Conservation (phyloP, 2,329 filamentous ascomycete species). For the Colletotrichum karsti region DNA sequence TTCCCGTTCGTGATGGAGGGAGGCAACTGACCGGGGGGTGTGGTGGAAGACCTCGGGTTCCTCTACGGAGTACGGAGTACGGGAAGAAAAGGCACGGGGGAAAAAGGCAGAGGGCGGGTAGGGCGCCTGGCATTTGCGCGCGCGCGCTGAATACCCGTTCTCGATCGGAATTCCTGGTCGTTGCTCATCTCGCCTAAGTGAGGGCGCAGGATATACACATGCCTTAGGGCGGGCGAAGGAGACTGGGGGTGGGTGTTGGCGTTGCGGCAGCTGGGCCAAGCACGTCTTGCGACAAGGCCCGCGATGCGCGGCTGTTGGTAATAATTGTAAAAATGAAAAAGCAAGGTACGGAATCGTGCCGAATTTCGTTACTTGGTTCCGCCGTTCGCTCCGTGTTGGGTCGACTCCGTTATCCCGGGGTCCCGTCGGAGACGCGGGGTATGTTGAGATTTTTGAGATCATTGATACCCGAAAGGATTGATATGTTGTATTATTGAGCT, state of each 20-base stretch:
- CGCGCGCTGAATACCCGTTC: neutral
- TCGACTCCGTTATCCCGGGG: too few species aligned
- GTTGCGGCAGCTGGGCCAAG: neutral
- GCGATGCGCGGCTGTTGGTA: constrained; percentile 5
- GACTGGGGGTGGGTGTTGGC: neutral
- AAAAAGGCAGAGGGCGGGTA: constrained; percentile 1
- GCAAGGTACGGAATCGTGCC: too few species aligned
- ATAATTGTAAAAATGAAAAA: too few species aligned
- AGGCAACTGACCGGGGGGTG: neutral
- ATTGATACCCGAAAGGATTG: too few species aligned
- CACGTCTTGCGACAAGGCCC: neutral
- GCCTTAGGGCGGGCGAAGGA: neutral
- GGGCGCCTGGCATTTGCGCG: neutral
- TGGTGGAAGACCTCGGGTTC: too few species aligned
- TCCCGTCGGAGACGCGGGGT: too few species aligned
- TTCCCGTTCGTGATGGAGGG: neutral
- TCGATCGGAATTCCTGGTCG: too few species aligned
- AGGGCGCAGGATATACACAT: constrained; percentile 17
- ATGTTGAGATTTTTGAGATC: too few species aligned
- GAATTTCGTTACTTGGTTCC: too few species aligned
- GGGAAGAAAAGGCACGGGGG: neutral
- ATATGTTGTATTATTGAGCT: too few species aligned
- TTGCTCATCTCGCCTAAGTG: constrained; percentile 25
- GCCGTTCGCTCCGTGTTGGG: too few species aligned
- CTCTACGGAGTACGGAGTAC: too few species aligned